Evolutionary conservation across 306 rosid species (phyloP).

Genomic region (Acmispon strigosus): DNA sequence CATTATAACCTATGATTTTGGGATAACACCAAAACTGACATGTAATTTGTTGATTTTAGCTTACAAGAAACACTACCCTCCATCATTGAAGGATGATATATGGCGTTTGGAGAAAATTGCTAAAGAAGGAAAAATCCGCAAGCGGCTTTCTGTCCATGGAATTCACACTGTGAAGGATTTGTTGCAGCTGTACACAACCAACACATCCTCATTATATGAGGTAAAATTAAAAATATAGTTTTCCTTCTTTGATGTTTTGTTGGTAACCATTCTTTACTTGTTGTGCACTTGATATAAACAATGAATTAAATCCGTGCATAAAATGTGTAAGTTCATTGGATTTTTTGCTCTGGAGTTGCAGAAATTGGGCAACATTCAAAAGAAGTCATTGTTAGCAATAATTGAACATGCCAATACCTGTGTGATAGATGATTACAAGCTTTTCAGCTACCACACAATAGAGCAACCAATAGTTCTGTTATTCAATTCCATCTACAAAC

Average conservation of each 20-base stretch:
- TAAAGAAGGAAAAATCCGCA: conserved; percentile 33
- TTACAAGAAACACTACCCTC: conserved; percentile 54
- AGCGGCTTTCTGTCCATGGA: conserved; percentile 8
- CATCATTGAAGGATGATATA: conserved; percentile 39
- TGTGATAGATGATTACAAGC: conserved; percentile 26
- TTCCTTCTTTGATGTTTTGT: not conserved
- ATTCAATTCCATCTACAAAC: conserved; percentile 44
- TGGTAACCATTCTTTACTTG: not conserved
- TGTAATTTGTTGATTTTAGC: conserved; percentile 30
- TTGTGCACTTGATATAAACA: not conserved
- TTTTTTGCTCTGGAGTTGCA: conserved; percentile 25
- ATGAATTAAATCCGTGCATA: not conserved
- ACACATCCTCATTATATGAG: conserved; percentile 18
- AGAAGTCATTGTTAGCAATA: conserved; percentile 34
- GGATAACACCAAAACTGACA: conserved; percentile 11
- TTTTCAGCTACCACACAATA: conserved; percentile 8
- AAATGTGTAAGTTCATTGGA: not conserved
- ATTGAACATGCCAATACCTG: conserved; percentile 45
- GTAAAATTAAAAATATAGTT: conserved; percentile 32
- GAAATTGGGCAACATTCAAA: conserved; percentile 36
- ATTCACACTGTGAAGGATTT: conserved; percentile 43
- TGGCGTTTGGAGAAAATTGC: conserved; percentile 64
- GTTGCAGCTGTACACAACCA: conserved; percentile 21
- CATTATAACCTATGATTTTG: not conserved
- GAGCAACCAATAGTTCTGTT: conserved; percentile 17